phyloP scores from a whole-genome alignment of 1,139 yeast species.

The Pneumocystis sp. region DNA sequence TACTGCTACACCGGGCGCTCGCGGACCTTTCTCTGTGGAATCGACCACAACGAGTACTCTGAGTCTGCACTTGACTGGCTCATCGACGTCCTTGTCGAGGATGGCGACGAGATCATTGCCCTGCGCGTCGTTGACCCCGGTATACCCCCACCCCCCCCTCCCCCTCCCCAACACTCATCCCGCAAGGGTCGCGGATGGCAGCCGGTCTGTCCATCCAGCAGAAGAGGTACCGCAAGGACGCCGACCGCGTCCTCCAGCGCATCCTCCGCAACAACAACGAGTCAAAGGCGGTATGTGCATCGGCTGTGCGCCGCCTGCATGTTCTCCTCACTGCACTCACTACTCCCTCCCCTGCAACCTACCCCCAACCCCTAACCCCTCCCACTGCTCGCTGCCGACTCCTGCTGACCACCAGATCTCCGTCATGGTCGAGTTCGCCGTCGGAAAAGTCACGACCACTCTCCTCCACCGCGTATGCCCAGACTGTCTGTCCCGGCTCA shows the following conservation, averaged over 20 bases:
- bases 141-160: too few relatives aligned
- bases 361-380: too few relatives aligned
- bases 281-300: slow-evolving; percentile 23
- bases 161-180: too few relatives aligned
- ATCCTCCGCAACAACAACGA: slow-evolving; percentile 37
- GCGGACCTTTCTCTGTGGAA: slow-evolving; percentile 50
- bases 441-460: slow-evolving; percentile 43
- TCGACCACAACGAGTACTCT: slow-evolving; percentile 42
- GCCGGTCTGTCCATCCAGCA: slow-evolving; percentile 19
- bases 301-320: neutral
- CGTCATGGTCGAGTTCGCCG: slow-evolving; percentile 43
- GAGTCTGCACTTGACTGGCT: slow-evolving; percentile 51
- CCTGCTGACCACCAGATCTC: too few relatives aligned
- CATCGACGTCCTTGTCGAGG: slow-evolving; percentile 41
- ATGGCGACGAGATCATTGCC: slow-evolving; percentile 15
- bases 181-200: slow-evolving; percentile 16
- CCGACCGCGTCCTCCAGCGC: slow-evolving; percentile 27
- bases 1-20: slow-evolving; percentile 42
- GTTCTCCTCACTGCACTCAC: too few relatives aligned
- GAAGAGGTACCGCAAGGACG: slow-evolving; percentile 28
- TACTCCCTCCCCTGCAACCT: too few relatives aligned
- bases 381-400: too few relatives aligned
- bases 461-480: neutral
- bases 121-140: slow-evolving; percentile 28
- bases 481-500: too few relatives aligned